phyloP scores from a whole-genome alignment of 2,329 filamentous ascomycete genomes.

The Cordyceps fumosorosea region DNA sequence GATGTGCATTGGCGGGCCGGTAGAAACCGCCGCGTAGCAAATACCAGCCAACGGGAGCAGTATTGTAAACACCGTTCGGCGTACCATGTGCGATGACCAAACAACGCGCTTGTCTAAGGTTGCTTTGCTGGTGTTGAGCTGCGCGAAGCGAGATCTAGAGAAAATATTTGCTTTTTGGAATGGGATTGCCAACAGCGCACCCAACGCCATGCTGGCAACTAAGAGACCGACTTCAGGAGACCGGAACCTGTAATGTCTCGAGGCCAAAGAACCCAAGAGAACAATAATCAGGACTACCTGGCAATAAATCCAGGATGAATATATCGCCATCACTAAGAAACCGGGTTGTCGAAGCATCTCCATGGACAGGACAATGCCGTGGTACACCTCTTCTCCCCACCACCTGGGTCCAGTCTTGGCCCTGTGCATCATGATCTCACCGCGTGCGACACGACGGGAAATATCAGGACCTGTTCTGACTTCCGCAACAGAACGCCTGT shows the following conservation, averaged over 20 bases:
- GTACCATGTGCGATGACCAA: constrained; percentile 67
- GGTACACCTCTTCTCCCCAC: constrained; percentile 72
- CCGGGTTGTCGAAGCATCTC: constrained; percentile 70
- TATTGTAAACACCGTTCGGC: constrained; percentile 61
- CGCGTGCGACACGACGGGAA: constrained; percentile 56
- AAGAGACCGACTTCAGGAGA: constrained; percentile 61
- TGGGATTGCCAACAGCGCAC: constrained; percentile 63
- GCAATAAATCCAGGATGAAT: constrained; percentile 72
- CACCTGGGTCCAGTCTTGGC: constrained; percentile 64
- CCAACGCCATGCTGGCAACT: constrained; percentile 59
- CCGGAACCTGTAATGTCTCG: constrained; percentile 57
- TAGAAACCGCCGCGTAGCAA: constrained; percentile 60
- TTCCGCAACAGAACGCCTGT: constrained; percentile 61
- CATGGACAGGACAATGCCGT: constrained; percentile 57
- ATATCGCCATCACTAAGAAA: constrained; percentile 65
- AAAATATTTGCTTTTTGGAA: constrained; percentile 67
- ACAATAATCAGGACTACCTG: constrained; percentile 68
- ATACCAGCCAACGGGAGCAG: constrained; percentile 60
- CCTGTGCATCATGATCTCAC: constrained; percentile 72
- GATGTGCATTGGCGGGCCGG: constrained; percentile 53
- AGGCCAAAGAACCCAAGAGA: constrained; percentile 65
- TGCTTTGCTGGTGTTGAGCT: constrained; percentile 57
- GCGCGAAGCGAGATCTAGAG: constrained; percentile 54
- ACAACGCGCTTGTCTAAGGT: constrained; percentile 57
- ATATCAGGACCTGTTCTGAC: constrained; percentile 47